Conservation (phyloP, 2,329 filamentous ascomycete genomes). For the Trichophyton verrucosum region DNA sequence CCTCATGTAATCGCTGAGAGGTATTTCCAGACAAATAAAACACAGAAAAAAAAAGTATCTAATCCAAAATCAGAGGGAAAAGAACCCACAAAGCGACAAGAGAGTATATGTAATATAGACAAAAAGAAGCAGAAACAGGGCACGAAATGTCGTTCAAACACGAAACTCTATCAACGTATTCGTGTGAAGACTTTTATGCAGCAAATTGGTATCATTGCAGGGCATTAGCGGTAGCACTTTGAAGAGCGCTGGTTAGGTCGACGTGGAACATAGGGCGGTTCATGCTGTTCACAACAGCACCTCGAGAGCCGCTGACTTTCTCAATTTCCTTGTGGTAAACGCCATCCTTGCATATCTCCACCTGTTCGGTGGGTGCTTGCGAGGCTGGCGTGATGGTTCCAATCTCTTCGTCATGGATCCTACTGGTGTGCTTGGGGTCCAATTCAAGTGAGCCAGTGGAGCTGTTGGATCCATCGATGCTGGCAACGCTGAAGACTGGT, state of each 20-base stretch:
- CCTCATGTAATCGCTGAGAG: slow-evolving; percentile 2
- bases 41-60: not conserved
- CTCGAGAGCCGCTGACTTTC: slow-evolving; percentile 19
- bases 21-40: not conserved
- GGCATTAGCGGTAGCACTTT: slow-evolving; percentile 73
- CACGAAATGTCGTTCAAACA: not conserved
- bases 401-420: slow-evolving; percentile 13
- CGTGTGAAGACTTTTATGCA: not conserved
- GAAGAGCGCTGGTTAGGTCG: slow-evolving; percentile 76
- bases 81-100: not conserved
- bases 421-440: slow-evolving; percentile 24
- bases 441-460: slow-evolving; percentile 57
- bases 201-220: not conserved
- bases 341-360: not conserved
- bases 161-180: not conserved
- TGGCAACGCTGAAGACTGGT: slow-evolving; percentile 88
- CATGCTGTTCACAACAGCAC: slow-evolving; percentile 67
- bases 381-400: not conserved
- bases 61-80: not conserved
- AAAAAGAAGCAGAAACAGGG: not conserved
- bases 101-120: not conserved
- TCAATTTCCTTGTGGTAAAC: slow-evolving; percentile 5
- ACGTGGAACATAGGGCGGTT: slow-evolving; percentile 90
- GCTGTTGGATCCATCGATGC: slow-evolving; percentile 60
- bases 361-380: not conserved